Conservation (phyloP, 441 rosid genomes). For the Jatropha multifida region DNA sequence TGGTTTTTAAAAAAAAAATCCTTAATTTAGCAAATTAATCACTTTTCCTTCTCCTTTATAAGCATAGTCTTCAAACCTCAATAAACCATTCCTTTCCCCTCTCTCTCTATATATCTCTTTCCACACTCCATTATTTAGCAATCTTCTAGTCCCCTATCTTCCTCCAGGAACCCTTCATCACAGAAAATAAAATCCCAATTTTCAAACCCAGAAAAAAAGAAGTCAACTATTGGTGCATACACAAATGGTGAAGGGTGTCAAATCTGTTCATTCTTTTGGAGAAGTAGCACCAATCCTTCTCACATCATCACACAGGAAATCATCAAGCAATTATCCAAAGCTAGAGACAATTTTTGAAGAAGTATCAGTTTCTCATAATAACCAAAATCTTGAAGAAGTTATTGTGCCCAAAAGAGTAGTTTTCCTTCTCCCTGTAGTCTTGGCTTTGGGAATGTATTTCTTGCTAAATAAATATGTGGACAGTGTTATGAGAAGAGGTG, state of each 20-base stretch:
- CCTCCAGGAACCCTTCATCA: not conserved
- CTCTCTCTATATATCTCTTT: not conserved
- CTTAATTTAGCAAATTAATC: conserved; percentile 14
- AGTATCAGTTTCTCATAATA: not conserved
- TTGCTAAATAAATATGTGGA: conserved; percentile 1
- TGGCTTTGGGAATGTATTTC: conserved; percentile 14
- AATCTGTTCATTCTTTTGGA: conserved; percentile 1
- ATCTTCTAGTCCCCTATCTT: not conserved
- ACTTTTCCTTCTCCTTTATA: not conserved
- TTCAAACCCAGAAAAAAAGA: no score
- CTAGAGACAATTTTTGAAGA: conserved; percentile 23
- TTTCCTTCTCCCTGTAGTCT: conserved; percentile 6
- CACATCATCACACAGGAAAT: conserved; percentile 10
- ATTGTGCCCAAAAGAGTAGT: not conserved
- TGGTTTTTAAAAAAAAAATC: not conserved
- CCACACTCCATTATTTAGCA: not conserved
- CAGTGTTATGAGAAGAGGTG: not conserved
- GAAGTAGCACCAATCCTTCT: conserved; percentile 17
- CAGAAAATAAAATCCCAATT: no score
- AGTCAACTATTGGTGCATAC: not conserved
- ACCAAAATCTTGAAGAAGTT: conserved; percentile 7
- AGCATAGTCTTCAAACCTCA: not conserved
- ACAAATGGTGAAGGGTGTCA: conserved; percentile 14
- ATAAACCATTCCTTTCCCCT: not conserved
- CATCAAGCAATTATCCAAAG: conserved; percentile 13